phyloP scores from a whole-genome alignment of 2,329 filamentous ascomycete species.

The Fusarium circinatum region DNA sequence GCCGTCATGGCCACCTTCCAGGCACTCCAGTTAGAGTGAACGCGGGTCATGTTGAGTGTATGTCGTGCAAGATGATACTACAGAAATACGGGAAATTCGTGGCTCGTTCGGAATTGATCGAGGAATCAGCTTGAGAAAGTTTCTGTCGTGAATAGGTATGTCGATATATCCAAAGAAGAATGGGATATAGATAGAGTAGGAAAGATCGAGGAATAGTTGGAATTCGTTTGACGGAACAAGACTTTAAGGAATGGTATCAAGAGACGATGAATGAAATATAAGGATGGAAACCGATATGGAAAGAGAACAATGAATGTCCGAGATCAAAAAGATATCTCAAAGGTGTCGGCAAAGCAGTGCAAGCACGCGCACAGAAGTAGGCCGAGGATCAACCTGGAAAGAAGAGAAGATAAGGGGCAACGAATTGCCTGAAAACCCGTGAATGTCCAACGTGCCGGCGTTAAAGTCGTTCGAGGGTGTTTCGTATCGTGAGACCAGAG shows the following conservation, averaged over 20 bases:
- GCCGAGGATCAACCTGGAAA: slow-evolving; percentile 68
- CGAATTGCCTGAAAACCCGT: slow-evolving; percentile 38
- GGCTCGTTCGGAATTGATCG: slow-evolving; percentile 30
- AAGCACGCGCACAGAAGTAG: slow-evolving; percentile 49
- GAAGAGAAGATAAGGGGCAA: slow-evolving; percentile 42
- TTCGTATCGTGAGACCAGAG: slow-evolving; percentile 15
- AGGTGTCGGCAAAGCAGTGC: slow-evolving; percentile 39
- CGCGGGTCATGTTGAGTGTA: slow-evolving; percentile 48
- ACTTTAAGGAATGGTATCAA: slow-evolving; percentile 42
- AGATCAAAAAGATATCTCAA: slow-evolving; percentile 36
- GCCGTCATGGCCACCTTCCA: slow-evolving; percentile 49
- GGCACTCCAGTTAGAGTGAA: slow-evolving; percentile 44
- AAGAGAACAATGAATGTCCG: slow-evolving; percentile 33
- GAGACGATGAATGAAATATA: slow-evolving; percentile 17
- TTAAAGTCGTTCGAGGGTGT: slow-evolving; percentile 32
- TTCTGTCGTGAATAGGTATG: slow-evolving; percentile 36
- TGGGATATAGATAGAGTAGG: slow-evolving; percentile 6
- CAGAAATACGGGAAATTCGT: slow-evolving; percentile 40
- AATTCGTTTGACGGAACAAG: slow-evolving; percentile 25
- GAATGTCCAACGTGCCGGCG: slow-evolving; percentile 41
- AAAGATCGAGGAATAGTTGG: slow-evolving; percentile 22
- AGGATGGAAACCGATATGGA: slow-evolving; percentile 5
- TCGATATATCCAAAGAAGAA: slow-evolving; percentile 25
- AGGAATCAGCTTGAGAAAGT: slow-evolving; percentile 31
- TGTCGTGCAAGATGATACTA: slow-evolving; percentile 31